Evolutionary conservation across 2,329 filamentous ascomycete species (phyloP).

Genomic region (Apiospora malaysiana): DNA sequence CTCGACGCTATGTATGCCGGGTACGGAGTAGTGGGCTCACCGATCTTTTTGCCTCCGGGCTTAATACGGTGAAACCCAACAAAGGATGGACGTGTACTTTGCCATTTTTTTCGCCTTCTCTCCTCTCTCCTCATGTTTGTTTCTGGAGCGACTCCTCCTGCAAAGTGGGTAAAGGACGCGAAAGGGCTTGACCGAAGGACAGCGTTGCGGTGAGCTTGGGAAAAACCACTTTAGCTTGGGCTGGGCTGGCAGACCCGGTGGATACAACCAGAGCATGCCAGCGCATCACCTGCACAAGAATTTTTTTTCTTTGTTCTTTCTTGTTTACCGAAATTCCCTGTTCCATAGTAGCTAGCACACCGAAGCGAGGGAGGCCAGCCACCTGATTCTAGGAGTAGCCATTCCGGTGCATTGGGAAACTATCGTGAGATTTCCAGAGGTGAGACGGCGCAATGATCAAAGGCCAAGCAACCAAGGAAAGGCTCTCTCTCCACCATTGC

Average conservation of each 20-base stretch:
- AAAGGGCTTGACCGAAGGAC: not conserved
- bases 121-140: too few species aligned
- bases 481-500: not conserved
- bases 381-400: not conserved
- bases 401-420: not conserved
- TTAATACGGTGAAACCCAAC: constrained; percentile 17
- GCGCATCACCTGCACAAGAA: constrained; percentile 7
- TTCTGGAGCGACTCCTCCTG: too few species aligned
- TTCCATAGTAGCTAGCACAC: not conserved
- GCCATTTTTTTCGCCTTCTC: too few species aligned
- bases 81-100: not conserved
- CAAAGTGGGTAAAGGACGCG: not conserved
- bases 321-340: not conserved
- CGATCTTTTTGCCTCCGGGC: constrained; percentile 1
- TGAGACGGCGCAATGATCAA: not conserved
- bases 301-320: not conserved
- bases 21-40: not conserved
- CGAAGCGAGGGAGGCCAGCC: constrained; percentile 14
- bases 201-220: constrained; percentile 13
- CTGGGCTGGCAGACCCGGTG: constrained; percentile 4
- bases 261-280: constrained; percentile 10
- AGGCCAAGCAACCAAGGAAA: not conserved
- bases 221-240: not conserved
- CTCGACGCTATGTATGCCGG: not conserved
- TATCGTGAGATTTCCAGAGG: constrained; percentile 10